Evolutionary conservation across 345 rosid species (phyloP).

Genomic region (Eucalyptus sp.): DNA sequence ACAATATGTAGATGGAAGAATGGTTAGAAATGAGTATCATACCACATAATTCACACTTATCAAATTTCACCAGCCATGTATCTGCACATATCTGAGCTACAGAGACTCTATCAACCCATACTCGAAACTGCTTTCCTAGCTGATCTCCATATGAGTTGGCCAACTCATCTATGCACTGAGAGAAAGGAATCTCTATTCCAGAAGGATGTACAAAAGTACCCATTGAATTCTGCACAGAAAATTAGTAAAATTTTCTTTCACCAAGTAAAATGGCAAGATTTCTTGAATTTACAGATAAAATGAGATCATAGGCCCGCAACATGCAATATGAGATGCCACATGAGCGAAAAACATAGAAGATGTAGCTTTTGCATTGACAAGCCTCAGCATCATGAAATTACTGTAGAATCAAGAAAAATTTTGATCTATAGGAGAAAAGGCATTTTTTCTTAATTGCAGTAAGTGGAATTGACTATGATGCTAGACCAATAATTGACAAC

Average conservation of each 20-base stretch:
- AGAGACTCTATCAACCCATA: constrained; percentile 67
- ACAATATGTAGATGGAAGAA: background rate
- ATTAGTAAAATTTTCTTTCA: background rate
- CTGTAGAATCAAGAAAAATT: background rate
- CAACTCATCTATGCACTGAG: constrained; percentile 25
- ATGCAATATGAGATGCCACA: background rate
- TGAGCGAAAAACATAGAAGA: background rate
- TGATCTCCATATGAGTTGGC: constrained; percentile 38
- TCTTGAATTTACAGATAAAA: background rate
- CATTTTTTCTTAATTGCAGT: background rate
- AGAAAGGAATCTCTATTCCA: constrained; percentile 34
- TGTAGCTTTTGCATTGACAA: background rate
- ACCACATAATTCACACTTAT: constrained; percentile 76
- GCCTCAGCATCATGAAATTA: background rate
- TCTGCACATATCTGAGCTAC: constrained; percentile 42
- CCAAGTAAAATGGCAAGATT: background rate
- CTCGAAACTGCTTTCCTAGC: constrained; percentile 31
- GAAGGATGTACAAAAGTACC: constrained; percentile 49
- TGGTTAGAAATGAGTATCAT: background rate
- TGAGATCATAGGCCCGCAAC: background rate
- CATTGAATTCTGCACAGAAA: constrained; percentile 21
- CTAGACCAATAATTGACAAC: background rate
- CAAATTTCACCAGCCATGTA: constrained; percentile 63
- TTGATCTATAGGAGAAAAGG: background rate
- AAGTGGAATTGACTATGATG: background rate